These are phyloP conservation scores for Aspergillus udagawae DNA, from an alignment of 2,329 filamentous ascomycete species.

Conservation along the genomic window DNA sequence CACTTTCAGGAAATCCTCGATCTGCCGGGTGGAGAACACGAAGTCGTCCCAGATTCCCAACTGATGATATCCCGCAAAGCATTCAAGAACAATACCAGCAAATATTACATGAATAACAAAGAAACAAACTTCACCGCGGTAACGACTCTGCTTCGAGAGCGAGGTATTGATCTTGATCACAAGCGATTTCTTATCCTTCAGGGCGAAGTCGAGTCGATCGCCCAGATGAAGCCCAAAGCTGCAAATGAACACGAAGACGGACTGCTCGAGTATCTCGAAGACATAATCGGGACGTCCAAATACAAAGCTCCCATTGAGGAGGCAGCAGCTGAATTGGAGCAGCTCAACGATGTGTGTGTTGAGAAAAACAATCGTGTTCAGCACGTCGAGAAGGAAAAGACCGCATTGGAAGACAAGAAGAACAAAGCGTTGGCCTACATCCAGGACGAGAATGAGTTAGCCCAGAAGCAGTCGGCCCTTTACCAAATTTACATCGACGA, in stretches of 20 bases:
- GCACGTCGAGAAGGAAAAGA: constrained; percentile 97
- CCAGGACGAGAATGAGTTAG: constrained; percentile 87
- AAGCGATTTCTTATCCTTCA: constrained; percentile 97
- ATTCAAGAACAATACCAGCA: constrained; percentile 97
- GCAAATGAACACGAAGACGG: constrained; percentile 94
- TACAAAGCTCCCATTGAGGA: constrained; percentile 98
- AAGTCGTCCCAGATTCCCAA: constrained; percentile 77
- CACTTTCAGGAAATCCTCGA: constrained; percentile 96
- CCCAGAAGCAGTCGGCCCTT: constrained; percentile 80
- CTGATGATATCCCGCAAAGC: constrained; percentile 86
- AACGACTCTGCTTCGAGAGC: constrained; percentile 77
- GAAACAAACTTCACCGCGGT: constrained; percentile 90
- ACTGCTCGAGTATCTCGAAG: constrained; percentile 91
- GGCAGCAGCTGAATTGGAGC: constrained; percentile 82
- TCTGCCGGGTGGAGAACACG: constrained; percentile 67
- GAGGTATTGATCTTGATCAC: constrained; percentile 92
- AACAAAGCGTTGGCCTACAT: constrained; percentile 87
- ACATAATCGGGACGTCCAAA: constrained; percentile 97
- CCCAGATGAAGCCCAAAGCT: constrained; percentile 98
- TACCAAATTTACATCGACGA: constrained; percentile 91
- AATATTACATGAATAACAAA: constrained; percentile 92
- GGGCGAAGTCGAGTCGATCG: constrained; percentile 96
- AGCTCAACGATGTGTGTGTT: constrained; percentile 86
- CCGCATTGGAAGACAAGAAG: constrained; percentile 90
- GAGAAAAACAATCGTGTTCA: constrained; percentile 95